phyloP scores from a whole-genome alignment of 1,139 yeast species.

The Geotrichum bryndzae region DNA sequence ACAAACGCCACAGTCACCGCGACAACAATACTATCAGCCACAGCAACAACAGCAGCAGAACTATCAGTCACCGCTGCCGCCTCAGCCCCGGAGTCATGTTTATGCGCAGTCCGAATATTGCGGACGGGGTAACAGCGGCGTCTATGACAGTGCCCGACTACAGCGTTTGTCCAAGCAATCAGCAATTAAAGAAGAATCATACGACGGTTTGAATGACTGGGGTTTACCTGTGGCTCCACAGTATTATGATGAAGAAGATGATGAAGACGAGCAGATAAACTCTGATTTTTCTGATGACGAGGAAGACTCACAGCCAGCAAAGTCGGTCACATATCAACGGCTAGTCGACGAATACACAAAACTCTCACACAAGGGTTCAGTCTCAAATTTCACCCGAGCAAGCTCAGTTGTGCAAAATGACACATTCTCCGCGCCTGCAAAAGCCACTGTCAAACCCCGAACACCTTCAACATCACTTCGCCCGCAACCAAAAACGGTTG shows the following conservation, averaged over 20 bases:
- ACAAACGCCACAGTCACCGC: not conserved
- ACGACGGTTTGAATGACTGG: conserved; percentile 29
- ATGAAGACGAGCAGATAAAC: conserved; percentile 8
- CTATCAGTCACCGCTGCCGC: not conserved
- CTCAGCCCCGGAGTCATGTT: conserved; percentile 1
- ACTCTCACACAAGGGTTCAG: not conserved
- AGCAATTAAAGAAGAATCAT: conserved; percentile 17
- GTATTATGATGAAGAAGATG: conserved; percentile 17
- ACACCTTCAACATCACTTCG: not conserved
- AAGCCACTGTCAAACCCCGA: not conserved
- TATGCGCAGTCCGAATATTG: conserved; percentile 16
- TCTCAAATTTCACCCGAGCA: not conserved
- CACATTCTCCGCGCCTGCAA: not conserved
- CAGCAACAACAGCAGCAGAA: not conserved
- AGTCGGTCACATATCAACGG: conserved; percentile 13
- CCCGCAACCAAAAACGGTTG: not conserved
- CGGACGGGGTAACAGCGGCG: not conserved
- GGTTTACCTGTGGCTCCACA: conserved; percentile 24
- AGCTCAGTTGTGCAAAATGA: not conserved
- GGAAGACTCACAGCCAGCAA: conserved; percentile 2
- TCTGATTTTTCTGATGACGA: conserved; percentile 11
- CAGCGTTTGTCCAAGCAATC: not conserved
- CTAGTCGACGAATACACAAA: conserved; percentile 2
- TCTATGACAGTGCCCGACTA: not conserved
- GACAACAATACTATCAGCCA: not conserved